phyloP scores from a whole-genome alignment of 2,329 filamentous ascomycete genomes.

The Epichloe uncinata region DNA sequence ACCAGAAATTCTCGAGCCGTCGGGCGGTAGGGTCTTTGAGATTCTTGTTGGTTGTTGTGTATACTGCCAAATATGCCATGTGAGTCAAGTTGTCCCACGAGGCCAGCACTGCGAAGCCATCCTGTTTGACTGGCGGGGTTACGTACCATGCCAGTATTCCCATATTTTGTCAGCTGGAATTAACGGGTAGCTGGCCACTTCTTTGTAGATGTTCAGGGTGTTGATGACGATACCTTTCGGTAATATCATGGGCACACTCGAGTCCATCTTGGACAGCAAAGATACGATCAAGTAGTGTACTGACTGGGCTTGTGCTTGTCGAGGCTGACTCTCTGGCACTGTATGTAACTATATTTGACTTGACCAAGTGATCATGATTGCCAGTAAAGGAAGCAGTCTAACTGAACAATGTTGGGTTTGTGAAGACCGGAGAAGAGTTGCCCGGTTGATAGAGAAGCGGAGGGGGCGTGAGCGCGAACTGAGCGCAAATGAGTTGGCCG shows the following conservation, averaged over 20 bases:
- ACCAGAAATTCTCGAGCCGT: slow-evolving; percentile 54
- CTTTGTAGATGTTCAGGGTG: slow-evolving; percentile 35
- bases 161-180: slow-evolving; percentile 40
- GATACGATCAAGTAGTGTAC: background rate
- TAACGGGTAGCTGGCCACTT: slow-evolving; percentile 37
- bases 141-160: slow-evolving; percentile 44
- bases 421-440: background rate
- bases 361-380: slow-evolving; percentile 2
- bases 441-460: background rate
- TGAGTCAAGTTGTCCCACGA: background rate
- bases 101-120: background rate
- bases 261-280: slow-evolving; percentile 17
- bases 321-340: background rate
- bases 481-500: too few relatives aligned
- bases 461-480: background rate
- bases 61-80: slow-evolving; percentile 28
- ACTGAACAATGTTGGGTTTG: background rate
- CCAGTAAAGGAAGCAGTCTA: background rate
- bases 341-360: background rate
- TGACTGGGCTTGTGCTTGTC: background rate
- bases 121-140: background rate
- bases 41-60: slow-evolving; percentile 45
- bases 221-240: slow-evolving; percentile 46
- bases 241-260: slow-evolving; percentile 30
- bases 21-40: slow-evolving; percentile 48